These are phyloP conservation scores for Aspergillus oerlinghausenensis DNA, from an alignment of 2,329 filamentous ascomycete genomes.

Conservation along the genomic window DNA sequence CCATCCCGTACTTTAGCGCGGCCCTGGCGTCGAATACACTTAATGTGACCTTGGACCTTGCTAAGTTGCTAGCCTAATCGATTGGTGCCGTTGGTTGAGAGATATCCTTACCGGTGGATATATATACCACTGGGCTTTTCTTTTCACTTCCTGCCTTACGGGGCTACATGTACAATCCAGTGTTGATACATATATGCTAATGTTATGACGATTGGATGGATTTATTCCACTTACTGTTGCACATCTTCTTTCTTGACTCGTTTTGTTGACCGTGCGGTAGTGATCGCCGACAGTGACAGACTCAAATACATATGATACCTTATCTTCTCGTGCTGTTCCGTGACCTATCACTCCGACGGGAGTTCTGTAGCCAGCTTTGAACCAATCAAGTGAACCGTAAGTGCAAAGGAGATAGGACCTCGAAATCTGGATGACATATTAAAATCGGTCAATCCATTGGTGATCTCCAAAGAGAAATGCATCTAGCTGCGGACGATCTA, in stretches of 20 bases:
- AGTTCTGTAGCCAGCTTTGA: not conserved
- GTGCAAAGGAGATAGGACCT: not conserved
- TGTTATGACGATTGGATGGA: not conserved
- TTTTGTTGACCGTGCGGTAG: not conserved
- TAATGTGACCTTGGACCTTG: conserved; percentile 43
- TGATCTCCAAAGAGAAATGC: not conserved
- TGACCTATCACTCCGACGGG: not conserved
- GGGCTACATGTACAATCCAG: not conserved
- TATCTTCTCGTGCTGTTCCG: not conserved
- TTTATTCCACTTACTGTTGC: not conserved
- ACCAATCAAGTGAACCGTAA: not conserved
- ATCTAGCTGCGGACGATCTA: not conserved
- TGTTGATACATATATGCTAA: not conserved
- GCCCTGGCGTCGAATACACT: conserved; percentile 48
- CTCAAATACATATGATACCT: not conserved
- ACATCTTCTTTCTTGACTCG: not conserved
- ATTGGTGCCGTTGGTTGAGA: not conserved
- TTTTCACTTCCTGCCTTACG: conserved; percentile 2
- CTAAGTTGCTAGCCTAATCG: conserved; percentile 20
- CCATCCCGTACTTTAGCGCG: conserved; percentile 51
- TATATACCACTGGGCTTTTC: not conserved
- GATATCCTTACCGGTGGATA: not conserved
- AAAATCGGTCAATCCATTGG: not conserved
- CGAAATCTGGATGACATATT: not conserved
- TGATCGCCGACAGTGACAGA: not conserved